Evolutionary conservation across 169 alveolate genomes (phyloP), one percentile per base, ranked within the genome.

Genomic region (Plasmodium cynomolgi): DNA sequence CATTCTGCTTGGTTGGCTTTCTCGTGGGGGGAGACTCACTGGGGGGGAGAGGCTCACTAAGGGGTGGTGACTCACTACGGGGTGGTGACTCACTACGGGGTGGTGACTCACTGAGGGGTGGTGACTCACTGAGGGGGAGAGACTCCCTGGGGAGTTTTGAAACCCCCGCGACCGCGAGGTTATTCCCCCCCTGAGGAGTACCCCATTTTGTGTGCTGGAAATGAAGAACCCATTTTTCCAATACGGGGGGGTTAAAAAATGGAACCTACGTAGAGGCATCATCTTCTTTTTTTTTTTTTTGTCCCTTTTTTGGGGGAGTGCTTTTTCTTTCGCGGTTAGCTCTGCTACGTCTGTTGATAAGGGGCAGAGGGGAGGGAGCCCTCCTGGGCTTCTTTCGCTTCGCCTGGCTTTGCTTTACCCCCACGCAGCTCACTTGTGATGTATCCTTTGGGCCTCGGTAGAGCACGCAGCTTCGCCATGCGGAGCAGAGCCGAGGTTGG

Each of bases 221-320:
- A 15, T 37, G 86, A 81, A 81, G 44, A 15, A 20, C 9, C 47
- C 44, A 81, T 81, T 81, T 15, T 81, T 81, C 31, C 86, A 37
- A 11, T 39, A 37, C 13, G 41, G 39, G 20, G 34, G 86, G 39
- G 34, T 9, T 29, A 81, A 58, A 58, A 29, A 58, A 39, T 81
- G 41, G 75, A n/a, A 37, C 54, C n/a, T 31, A 15, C 73, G 81
- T 37, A 81, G 39, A 23, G 75, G 72, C 1, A 37, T 37, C 75
- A 81, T 58, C 72, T 34, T 58, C 0, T 62, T 17, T 44, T 44
- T 44, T 44, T 44, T 44, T 44, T 44, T 77, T 6, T 37, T 31
- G 2, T 33, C 20, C 37, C 20, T 33, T 47, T n/a, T 75, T 6
- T 44, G 20, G 50, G 50, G 50, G 7, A 4, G 41, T 37, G 41